A percentile compares a stretch with the other conserved stretches of the same genome.
Conservation (phyloP, 768 basidiomycete genomes). For the Chalciporus pseudorubinellus region DNA sequence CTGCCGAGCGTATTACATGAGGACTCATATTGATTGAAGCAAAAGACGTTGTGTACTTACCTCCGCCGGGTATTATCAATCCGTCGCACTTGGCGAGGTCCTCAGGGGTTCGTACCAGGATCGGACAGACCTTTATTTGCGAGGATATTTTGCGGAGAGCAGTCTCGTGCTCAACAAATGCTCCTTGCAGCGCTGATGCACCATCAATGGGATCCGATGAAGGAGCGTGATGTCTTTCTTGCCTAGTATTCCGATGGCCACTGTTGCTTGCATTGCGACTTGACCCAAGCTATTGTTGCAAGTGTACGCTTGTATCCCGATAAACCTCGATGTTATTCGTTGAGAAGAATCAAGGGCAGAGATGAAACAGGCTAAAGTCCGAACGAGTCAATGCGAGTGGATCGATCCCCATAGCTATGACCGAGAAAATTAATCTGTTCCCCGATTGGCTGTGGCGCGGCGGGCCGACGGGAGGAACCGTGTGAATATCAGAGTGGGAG, state of each 20-base stretch:
- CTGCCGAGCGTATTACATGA: conserved; percentile 36
- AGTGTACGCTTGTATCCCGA: background rate
- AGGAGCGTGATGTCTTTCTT: conserved; percentile 12
- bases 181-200: conserved; percentile 80
- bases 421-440: background rate
- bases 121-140: conserved; percentile 42
- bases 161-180: conserved; percentile 83
- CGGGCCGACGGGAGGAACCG: conserved; percentile 22
- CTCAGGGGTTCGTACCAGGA: conserved; percentile 69
- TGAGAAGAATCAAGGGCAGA: background rate
- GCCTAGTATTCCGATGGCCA: conserved; percentile 55
- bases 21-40: background rate
- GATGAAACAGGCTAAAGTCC: background rate
- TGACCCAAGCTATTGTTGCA: background rate
- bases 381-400: background rate
- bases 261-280: conserved; percentile 12
- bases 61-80: conserved; percentile 92
- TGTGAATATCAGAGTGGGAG: conserved; percentile 14
- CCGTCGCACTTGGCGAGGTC: conserved; percentile 79
- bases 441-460: background rate
- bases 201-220: background rate
- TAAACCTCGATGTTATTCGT: background rate
- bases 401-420: no score
- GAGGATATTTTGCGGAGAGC: conserved; percentile 59
- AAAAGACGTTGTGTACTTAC: conserved; percentile 35